phyloP scores from a whole-genome alignment of 306 rosid species.

The Cicer pinnatifidum region DNA sequence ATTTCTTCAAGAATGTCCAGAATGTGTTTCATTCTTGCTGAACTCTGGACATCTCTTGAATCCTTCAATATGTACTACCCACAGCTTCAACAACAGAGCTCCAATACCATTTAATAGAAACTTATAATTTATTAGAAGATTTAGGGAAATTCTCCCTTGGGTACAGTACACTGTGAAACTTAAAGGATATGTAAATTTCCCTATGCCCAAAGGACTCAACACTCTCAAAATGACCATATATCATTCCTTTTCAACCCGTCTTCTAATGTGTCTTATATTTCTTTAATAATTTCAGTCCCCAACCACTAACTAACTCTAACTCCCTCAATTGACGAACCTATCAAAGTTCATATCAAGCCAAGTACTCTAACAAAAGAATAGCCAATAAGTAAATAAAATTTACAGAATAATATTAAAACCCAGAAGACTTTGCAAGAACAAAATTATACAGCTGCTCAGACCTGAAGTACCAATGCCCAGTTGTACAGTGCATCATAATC shows the following conservation, averaged over 20 bases:
- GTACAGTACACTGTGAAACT: not conserved
- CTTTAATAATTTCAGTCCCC: not conserved
- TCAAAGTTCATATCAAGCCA: conserved; percentile 23
- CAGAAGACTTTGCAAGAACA: conserved; percentile 6
- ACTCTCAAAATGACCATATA: conserved; percentile 13
- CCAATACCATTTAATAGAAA: not conserved
- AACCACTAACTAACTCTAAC: conserved; percentile 14
- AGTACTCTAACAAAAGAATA: not conserved
- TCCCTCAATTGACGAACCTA: not conserved
- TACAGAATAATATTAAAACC: conserved; percentile 8
- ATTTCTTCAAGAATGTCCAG: conserved; percentile 10
- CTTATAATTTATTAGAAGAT: not conserved
- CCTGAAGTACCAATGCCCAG: conserved; percentile 99
- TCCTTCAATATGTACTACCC: conserved; percentile 15
- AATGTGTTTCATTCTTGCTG: not conserved
- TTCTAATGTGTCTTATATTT: not conserved
- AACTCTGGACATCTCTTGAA: not conserved
- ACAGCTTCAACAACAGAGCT: not conserved
- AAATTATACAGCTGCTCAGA: conserved; percentile 49
- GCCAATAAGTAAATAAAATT: conserved; percentile 31
- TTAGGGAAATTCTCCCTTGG: not conserved
- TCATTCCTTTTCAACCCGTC: not conserved
- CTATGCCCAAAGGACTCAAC: not conserved
- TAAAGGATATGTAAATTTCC: not conserved
- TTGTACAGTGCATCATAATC: conserved; percentile 97